phyloP scores from a whole-genome alignment of 148 eudicot genomes.

The Rhododendron vialii region DNA sequence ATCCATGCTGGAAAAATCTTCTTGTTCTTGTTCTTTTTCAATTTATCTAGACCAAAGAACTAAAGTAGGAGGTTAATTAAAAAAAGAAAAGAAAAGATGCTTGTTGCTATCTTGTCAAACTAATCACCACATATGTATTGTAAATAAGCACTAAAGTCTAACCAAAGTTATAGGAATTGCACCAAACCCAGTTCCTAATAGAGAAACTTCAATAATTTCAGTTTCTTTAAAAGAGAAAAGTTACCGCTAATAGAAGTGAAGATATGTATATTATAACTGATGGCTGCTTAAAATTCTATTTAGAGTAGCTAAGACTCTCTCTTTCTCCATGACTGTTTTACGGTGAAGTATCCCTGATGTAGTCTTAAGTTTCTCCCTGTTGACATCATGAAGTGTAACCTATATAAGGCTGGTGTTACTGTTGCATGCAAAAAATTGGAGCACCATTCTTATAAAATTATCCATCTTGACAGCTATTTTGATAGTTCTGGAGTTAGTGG shows the following conservation, averaged over 20 bases:
- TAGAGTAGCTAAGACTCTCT: background rate
- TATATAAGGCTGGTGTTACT: background rate
- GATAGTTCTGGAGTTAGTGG: slow-evolving; percentile 81
- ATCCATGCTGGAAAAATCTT: background rate
- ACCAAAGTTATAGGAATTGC: background rate
- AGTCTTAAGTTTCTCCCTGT: background rate
- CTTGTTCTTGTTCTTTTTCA: too few relatives aligned
- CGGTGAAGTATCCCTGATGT: background rate
- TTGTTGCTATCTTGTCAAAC: background rate
- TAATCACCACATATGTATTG: background rate
- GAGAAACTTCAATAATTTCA: background rate
- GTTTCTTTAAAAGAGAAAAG: background rate
- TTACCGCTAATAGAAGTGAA: background rate
- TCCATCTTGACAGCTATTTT: slow-evolving; percentile 43
- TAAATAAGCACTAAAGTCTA: background rate
- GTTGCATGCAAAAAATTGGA: background rate
- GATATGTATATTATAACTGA: background rate
- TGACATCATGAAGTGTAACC: background rate
- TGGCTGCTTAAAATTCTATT: background rate
- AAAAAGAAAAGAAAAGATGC: background rate
- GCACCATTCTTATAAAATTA: background rate
- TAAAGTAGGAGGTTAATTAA: background rate
- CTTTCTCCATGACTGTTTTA: background rate
- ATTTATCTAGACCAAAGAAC: background rate
- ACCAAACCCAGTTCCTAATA: background rate